phyloP scores from a whole-genome alignment of 768 basidiomycete genomes.

The Lepiota brunneoincarnata region DNA sequence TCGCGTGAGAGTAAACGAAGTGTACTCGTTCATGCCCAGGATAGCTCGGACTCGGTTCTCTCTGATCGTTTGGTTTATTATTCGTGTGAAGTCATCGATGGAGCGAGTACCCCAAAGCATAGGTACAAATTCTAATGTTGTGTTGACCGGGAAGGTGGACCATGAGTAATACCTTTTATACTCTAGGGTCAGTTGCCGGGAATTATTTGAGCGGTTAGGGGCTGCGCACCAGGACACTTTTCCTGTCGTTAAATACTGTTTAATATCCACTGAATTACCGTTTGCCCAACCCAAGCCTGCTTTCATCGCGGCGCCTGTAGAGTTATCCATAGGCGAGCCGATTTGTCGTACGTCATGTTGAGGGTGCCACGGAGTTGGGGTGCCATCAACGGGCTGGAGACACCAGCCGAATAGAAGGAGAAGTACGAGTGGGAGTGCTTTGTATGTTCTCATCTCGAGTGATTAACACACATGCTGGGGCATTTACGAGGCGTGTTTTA shows the following conservation, averaged over 20 bases:
- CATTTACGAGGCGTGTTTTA: no score
- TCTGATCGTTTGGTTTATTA: constrained; percentile 39
- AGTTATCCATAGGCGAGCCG: no score
- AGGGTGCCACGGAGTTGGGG: no score
- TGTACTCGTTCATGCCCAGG: constrained; percentile 55
- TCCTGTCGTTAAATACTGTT: constrained; percentile 39
- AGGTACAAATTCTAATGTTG: constrained; percentile 50
- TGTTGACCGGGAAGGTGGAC: constrained; percentile 32
- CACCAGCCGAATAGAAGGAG: no score
- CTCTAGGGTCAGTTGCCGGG: not conserved
- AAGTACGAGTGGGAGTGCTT: no score
- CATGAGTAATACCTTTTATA: constrained; percentile 53
- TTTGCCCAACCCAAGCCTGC: constrained; percentile 52
- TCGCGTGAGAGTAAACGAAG: constrained; percentile 7
- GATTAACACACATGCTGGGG: no score
- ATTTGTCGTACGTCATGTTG: no score
- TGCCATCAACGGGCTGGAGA: no score
- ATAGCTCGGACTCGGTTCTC: constrained; percentile 32
- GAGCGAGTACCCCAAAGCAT: constrained; percentile 51
- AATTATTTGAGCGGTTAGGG: not conserved
- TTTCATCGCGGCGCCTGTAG: constrained; percentile 21
- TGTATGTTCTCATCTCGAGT: no score
- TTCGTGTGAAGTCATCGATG: constrained; percentile 35
- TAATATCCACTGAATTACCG: constrained; percentile 36
- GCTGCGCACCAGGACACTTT: constrained; percentile 48